phyloP scores from a whole-genome alignment of 176 grass and related monocot species.

The Aegilops longissima region DNA sequence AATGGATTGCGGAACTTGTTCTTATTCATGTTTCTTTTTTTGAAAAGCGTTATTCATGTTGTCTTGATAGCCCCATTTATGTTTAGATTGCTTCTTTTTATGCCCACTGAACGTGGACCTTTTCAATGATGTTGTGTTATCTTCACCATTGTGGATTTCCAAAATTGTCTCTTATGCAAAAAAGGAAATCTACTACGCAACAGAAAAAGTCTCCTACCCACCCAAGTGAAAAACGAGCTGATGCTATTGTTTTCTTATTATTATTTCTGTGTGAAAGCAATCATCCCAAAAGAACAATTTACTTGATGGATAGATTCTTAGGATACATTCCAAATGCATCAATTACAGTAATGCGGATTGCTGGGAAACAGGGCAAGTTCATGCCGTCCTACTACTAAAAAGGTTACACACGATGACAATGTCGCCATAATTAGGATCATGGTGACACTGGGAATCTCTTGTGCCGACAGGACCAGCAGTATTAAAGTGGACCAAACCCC shows the following conservation, averaged over 20 bases:
- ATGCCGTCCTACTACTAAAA: not conserved
- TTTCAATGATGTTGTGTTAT: no score
- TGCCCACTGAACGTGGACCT: no score
- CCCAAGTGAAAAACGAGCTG: no score
- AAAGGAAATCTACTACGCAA: no score
- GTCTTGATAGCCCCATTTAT: no score
- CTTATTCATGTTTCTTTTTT: no score
- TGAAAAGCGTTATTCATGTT: no score
- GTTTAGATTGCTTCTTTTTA: no score
- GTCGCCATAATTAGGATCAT: slow-evolving; percentile 25
- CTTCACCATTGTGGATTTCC: no score
- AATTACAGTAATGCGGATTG: not conserved
- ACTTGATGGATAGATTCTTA: not conserved
- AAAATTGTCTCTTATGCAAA: no score
- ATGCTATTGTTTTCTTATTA: not conserved
- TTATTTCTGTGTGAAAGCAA: not conserved
- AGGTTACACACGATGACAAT: slow-evolving; percentile 7
- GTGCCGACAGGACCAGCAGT: slow-evolving; percentile 12
- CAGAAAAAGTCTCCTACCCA: no score
- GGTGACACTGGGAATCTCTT: slow-evolving; percentile 21
- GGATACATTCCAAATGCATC: not conserved
- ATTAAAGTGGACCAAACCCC: not conserved
- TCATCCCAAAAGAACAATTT: not conserved
- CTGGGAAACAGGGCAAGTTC: not conserved
- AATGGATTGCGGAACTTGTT: not conserved